Evolutionary conservation across 768 basidiomycete species (phyloP).

Genomic region (Mycena latifolia): DNA sequence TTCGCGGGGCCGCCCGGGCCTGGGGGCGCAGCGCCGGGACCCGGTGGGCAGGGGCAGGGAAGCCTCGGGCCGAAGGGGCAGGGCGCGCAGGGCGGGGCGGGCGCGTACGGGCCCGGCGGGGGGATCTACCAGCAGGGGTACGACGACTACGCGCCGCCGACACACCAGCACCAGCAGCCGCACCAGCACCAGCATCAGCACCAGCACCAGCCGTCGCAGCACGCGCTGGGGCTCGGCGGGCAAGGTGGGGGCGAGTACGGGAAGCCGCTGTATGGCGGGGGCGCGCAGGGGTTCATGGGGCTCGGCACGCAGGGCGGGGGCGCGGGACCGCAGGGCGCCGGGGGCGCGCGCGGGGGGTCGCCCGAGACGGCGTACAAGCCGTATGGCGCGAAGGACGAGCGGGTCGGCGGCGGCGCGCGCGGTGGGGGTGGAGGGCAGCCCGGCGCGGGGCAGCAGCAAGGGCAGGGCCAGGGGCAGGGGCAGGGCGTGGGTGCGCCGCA

Average conservation of each 20-base stretch:
- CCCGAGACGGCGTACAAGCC: conserved; percentile 85
- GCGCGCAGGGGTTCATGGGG: conserved; percentile 80
- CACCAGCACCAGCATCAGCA: conserved; percentile 51
- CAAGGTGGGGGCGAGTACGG: conserved; percentile 37
- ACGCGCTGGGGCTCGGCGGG: conserved; percentile 52
- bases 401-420: conserved; percentile 57
- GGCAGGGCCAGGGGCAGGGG: conserved; percentile 57
- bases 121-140: conserved; percentile 65
- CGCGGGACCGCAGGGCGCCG: conserved; percentile 44
- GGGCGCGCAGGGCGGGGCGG: conserved; percentile 33
- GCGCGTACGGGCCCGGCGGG: conserved; percentile 55
- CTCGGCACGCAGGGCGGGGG: conserved; percentile 61
- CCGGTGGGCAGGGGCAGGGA: conserved; percentile 67
- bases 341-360: conserved; percentile 58
- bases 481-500: conserved; percentile 63
- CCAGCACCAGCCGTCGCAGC: conserved; percentile 48
- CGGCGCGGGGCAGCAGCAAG: conserved; percentile 63
- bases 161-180: conserved; percentile 2
- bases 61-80: conserved; percentile 63
- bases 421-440: conserved; percentile 58
- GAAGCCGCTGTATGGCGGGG: conserved; percentile 58
- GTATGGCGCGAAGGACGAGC: conserved; percentile 79
- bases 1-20: conserved; percentile 82
- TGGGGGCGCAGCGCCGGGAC: conserved; percentile 67
- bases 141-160: conserved; percentile 65